A percentile compares a stretch with the other conserved stretches of the same genome.
phyloP scores from a whole-genome alignment of 345 rosid species.

The Theobroma cacao region DNA sequence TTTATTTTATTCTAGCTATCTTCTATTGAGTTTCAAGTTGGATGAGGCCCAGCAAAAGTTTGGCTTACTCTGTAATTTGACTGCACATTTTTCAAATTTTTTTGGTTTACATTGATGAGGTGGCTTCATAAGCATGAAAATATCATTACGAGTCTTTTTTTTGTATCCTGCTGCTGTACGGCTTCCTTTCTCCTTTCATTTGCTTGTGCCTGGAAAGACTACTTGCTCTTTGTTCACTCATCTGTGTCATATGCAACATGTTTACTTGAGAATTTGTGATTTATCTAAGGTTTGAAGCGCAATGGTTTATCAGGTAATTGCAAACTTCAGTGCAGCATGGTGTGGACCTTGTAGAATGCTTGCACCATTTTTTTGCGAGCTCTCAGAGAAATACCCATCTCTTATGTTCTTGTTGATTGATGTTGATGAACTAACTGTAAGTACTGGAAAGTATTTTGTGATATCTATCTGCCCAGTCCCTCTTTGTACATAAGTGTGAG shows the following conservation, averaged over 20 bases:
- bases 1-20: not conserved
- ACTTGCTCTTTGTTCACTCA: not conserved
- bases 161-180: not conserved
- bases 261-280: constrained; percentile 28
- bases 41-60: not conserved
- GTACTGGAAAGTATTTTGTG: constrained; percentile 14
- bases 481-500: not conserved
- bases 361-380: constrained; percentile 60
- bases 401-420: constrained; percentile 73
- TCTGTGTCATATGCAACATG: not conserved
- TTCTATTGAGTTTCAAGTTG: not conserved
- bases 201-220: not conserved
- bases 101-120: constrained; percentile 67
- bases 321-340: constrained; percentile 90
- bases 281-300: not conserved
- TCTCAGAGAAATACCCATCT: constrained; percentile 68
- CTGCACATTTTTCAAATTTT: constrained; percentile 48
- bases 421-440: constrained; percentile 79
- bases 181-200: not conserved
- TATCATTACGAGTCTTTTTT: not conserved
- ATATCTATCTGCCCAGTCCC: not conserved
- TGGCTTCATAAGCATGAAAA: constrained; percentile 44
- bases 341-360: constrained; percentile 80
- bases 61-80: not conserved
- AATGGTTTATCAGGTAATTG: constrained; percentile 51